Evolutionary conservation across 1,284 basidiomycete genomes (phyloP).

Genomic region (Golubevia sp.): DNA sequence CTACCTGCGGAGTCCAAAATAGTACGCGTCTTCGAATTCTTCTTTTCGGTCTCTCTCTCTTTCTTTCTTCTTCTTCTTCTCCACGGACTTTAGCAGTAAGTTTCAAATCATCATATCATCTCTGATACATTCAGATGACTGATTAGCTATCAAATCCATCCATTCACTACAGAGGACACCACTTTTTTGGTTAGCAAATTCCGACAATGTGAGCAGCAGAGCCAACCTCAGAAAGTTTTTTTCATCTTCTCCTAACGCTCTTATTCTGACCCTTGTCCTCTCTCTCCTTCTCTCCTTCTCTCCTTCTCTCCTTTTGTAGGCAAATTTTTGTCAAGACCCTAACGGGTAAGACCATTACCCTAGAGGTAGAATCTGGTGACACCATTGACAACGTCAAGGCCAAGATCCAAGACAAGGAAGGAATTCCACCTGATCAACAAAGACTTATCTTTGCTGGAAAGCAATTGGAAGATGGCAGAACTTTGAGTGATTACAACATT

Average conservation of each 20-base stretch:
- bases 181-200: too few species aligned
- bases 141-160: too few species aligned
- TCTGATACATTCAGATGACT: too few species aligned
- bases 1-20: too few species aligned
- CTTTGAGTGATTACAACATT: slow-evolving; percentile 62
- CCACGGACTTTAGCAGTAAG: too few species aligned
- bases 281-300: neutral
- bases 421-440: slow-evolving; percentile 61
- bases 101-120: too few species aligned
- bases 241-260: neutral
- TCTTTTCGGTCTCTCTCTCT: too few species aligned
- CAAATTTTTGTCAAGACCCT: slow-evolving; percentile 61
- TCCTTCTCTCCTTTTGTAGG: slow-evolving; percentile 26
- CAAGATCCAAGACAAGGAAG: slow-evolving; percentile 63
- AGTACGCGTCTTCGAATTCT: too few species aligned
- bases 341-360: slow-evolving; percentile 62
- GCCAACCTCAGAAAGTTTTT: too few species aligned
- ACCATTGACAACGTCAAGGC: slow-evolving; percentile 62
- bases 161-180: too few species aligned
- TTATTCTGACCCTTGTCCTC: slow-evolving; percentile 9
- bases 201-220: too few species aligned
- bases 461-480: slow-evolving; percentile 61
- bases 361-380: slow-evolving; percentile 62
- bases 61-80: too few species aligned
- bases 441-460: slow-evolving; percentile 61